Base-by-base conservation (phyloP, 768 basidiomycete genomes). In the Auriscalpium orientale region DNA sequence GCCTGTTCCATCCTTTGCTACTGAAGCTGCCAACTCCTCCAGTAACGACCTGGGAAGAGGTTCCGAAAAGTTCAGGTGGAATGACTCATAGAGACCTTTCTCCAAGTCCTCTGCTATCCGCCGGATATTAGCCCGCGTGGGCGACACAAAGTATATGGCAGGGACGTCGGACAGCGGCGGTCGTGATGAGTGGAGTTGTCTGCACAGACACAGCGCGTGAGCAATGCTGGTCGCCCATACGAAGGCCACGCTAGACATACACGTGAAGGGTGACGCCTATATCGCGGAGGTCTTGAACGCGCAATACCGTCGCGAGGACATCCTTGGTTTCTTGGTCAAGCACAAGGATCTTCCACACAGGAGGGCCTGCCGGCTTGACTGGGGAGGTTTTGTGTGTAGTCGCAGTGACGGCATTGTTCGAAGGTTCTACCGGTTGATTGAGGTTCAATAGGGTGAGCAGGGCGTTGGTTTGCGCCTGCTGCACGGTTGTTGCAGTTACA, bases 191-290 rank as follows among this genome's bases (percentile, higher is more conserved):
- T 98, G 94, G 6, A 98, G 73, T 76, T 98, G 97, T 60, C 95
- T 98, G 60, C 48, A 52, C n/a, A 4, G 28, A n/a, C 40, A 51
- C 37, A 8, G 46, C 37, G 56, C 56, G 2, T 46, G 21, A 33
- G 38, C 6, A 43, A 40, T 46, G 35, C 5, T 13, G 43, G 10
- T 45, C 62, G 50, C 18, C 46, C n/a, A 43, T 21, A 56, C 33
- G 22, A 54, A 33, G 38, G 16, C 40, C 2, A 74, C 91, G 64
- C n/a, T n/a, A n/a, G n/a, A n/a, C n/a, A n/a, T 76, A 98, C 95
- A 98, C 93, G 74, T 99, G 97, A 56, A 99, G 78, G 9, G 97
- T 99, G 44, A 99, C 94, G 35, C 97, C 97, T 49, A 91, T 90
- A 65, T 98, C 95, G 55, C 97, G 81, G 59, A 99, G 77, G 72